phyloP scores from a whole-genome alignment of 371 early-diverging fungal species.

The Coemansia sp. region DNA sequence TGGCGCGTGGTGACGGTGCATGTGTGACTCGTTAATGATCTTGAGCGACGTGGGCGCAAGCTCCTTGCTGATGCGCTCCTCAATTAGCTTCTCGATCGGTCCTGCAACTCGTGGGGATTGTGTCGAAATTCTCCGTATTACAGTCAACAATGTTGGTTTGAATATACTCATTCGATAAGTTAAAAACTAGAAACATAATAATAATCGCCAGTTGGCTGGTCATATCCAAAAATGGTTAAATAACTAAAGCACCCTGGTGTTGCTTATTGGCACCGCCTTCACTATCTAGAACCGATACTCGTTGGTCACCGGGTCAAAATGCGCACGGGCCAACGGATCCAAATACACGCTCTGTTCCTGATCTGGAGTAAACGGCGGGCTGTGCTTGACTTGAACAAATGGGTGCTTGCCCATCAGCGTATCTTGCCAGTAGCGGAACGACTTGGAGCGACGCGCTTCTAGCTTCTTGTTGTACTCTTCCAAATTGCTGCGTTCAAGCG shows the following conservation, averaged over 20 bases:
- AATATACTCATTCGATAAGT: constrained; percentile 49
- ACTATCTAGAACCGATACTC: background rate
- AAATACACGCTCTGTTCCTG: constrained; percentile 82
- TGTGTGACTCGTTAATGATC: constrained; percentile 70
- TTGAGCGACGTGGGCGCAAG: constrained; percentile 57
- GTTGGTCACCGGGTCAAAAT: constrained; percentile 12
- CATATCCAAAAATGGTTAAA: background rate
- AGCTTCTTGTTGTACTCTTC: constrained; percentile 69
- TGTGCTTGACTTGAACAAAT: constrained; percentile 84
- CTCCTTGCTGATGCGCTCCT: constrained; percentile 7
- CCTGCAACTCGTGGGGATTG: background rate
- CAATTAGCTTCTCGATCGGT: constrained; percentile 6
- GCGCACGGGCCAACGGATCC: constrained; percentile 75
- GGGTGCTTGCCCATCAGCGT: constrained; percentile 76
- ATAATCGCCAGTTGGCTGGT: too few species aligned
- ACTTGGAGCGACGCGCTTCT: constrained; percentile 68
- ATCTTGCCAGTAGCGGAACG: constrained; percentile 90
- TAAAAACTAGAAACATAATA: background rate
- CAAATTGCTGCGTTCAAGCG: constrained; percentile 67
- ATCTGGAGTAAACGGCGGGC: constrained; percentile 80
- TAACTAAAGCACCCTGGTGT: background rate
- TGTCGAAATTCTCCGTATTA: background rate
- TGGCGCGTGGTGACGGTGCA: constrained; percentile 71
- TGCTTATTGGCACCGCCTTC: background rate
- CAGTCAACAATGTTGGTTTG: background rate